Conservation (phyloP, 2,329 filamentous ascomycete species). For the Fusarium beomiforme region DNA sequence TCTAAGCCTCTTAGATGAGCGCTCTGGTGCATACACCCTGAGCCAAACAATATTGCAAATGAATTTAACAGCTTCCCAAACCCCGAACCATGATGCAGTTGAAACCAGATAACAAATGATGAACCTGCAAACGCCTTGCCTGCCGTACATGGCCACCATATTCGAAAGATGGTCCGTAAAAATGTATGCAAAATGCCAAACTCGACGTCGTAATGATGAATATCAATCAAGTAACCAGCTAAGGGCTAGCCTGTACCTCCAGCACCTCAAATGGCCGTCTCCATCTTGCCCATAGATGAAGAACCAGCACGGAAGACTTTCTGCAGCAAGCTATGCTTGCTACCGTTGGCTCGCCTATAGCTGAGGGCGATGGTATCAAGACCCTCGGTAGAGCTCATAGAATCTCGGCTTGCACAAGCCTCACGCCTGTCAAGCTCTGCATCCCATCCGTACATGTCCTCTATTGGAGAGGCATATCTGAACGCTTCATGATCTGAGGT, state of each 20-base stretch:
- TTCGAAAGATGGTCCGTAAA: slow-evolving; percentile 27
- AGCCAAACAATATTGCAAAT: slow-evolving; percentile 37
- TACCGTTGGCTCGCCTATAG: slow-evolving; percentile 41
- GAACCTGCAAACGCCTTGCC: slow-evolving; percentile 37
- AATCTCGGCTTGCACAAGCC: slow-evolving; percentile 9
- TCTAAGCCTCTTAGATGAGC: slow-evolving; percentile 16
- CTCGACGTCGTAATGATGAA: slow-evolving; percentile 5
- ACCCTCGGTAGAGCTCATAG: slow-evolving; percentile 16
- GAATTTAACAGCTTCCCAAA: slow-evolving; percentile 16
- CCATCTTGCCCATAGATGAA: slow-evolving; percentile 28
- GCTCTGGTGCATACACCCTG: slow-evolving; percentile 42
- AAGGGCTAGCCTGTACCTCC: no score
- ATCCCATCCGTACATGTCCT: slow-evolving; percentile 65
- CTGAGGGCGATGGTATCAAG: slow-evolving; percentile 31
- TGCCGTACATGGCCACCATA: slow-evolving; percentile 22
- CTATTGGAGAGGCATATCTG: slow-evolving; percentile 25
- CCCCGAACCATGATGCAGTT: slow-evolving; percentile 17
- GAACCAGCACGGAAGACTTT: slow-evolving; percentile 39
- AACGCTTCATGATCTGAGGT: slow-evolving; percentile 23
- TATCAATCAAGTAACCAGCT: background rate
- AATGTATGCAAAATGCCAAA: slow-evolving; percentile 27
- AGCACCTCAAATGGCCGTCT: slow-evolving; percentile 10
- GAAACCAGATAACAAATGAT: slow-evolving; percentile 9
- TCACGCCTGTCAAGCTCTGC: slow-evolving; percentile 50
- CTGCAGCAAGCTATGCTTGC: slow-evolving; percentile 37